Evolutionary conservation across 2,329 filamentous ascomycete species (phyloP).

Genomic region (Sclerotiophoma versabilis): DNA sequence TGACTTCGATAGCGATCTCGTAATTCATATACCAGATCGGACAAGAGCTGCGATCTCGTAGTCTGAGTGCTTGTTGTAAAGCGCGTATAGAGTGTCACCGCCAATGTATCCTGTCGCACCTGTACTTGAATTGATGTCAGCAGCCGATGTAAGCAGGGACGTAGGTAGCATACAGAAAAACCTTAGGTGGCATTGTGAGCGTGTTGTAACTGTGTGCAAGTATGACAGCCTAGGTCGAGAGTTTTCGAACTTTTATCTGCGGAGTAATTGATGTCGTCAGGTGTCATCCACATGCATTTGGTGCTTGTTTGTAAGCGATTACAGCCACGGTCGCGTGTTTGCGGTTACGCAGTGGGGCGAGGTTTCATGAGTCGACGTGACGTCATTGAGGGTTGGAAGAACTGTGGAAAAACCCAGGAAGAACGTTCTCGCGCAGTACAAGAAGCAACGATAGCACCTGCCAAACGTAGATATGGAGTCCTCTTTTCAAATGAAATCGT

Average conservation of each 20-base stretch:
- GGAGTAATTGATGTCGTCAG: not conserved
- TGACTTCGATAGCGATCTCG: not conserved
- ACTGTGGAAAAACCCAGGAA: not conserved
- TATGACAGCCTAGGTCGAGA: not conserved
- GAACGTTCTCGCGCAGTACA: slow-evolving; percentile 3
- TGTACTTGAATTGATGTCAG: slow-evolving; percentile 23
- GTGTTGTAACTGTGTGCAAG: not conserved
- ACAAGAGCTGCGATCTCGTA: slow-evolving; percentile 56
- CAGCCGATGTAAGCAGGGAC: not conserved
- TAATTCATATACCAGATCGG: slow-evolving; percentile 30
- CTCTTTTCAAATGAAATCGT: too few species aligned
- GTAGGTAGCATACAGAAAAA: slow-evolving; percentile 27
- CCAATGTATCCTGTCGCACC: slow-evolving; percentile 43
- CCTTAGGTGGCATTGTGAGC: slow-evolving; percentile 29
- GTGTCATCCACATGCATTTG: not conserved
- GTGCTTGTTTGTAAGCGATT: slow-evolving; percentile 3
- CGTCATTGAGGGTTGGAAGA: slow-evolving; percentile 9
- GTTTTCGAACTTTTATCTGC: not conserved
- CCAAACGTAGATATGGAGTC: too few species aligned
- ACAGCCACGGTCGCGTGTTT: not conserved
- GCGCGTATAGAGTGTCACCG: slow-evolving; percentile 53
- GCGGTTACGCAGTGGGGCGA: not conserved
- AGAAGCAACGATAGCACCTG: not conserved
- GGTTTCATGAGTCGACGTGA: not conserved
- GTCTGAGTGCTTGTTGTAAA: slow-evolving; percentile 55